These are phyloP conservation scores for Pseudogymnoascus sp. DNA, from an alignment of 2,329 filamentous ascomycete species.

Conservation along the genomic window DNA sequence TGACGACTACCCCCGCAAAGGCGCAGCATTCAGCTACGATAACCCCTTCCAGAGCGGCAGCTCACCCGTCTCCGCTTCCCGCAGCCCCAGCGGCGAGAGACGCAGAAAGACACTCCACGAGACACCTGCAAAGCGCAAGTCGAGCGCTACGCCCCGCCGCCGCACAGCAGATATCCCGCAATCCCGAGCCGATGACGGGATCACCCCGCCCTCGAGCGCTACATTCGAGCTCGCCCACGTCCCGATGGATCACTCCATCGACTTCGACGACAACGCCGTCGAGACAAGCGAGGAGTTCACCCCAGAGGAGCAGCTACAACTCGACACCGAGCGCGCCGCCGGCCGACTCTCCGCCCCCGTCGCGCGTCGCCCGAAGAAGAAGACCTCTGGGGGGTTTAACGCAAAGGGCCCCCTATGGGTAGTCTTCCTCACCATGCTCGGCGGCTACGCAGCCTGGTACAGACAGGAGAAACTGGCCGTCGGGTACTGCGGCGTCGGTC, in stretches of 20 bases:
- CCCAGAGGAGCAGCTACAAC: slow-evolving; percentile 75
- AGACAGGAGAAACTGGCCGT: slow-evolving; percentile 93
- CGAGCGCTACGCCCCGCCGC: slow-evolving; percentile 35
- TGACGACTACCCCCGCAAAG: slow-evolving; percentile 24
- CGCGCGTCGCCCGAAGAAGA: slow-evolving; percentile 33
- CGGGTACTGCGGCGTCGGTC: slow-evolving; percentile 84
- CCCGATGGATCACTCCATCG: slow-evolving; percentile 21
- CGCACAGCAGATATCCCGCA: slow-evolving; percentile 40
- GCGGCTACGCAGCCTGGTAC: slow-evolving; percentile 73
- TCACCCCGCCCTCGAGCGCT: slow-evolving; percentile 45
- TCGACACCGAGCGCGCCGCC: slow-evolving; percentile 60
- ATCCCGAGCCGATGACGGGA: slow-evolving; percentile 42
- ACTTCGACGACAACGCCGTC: slow-evolving; percentile 38
- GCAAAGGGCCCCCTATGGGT: slow-evolving; percentile 61
- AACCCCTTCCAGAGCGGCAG: slow-evolving; percentile 91
- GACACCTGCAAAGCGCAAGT: slow-evolving; percentile 17
- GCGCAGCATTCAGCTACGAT: slow-evolving; percentile 71
- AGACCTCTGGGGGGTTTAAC: slow-evolving; percentile 39
- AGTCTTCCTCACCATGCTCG: slow-evolving; percentile 60
- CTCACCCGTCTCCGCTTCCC: slow-evolving; percentile 50
- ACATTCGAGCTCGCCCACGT: slow-evolving; percentile 37
- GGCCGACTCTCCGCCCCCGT: slow-evolving; percentile 41
- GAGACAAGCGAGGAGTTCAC: slow-evolving; percentile 88
- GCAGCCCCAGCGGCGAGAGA: slow-evolving; percentile 42
- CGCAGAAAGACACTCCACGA: slow-evolving; percentile 29